Percentiles rank a stretch among this genome's conserved stretches.
phyloP scores from a whole-genome alignment of 257 asterid species.

The Ilex aquifolium region DNA sequence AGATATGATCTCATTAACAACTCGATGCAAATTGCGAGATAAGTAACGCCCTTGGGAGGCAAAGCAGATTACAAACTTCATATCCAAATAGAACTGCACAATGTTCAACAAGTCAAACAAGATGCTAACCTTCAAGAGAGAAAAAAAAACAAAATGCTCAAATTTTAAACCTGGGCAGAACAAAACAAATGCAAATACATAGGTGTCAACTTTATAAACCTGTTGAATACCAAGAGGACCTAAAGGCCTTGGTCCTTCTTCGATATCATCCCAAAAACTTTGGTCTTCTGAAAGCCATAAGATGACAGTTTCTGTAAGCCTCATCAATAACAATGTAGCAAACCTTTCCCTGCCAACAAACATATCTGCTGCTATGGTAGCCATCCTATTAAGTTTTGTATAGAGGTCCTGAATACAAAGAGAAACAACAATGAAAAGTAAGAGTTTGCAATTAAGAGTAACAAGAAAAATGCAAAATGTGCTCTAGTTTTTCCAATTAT shows the following conservation, averaged over 20 bases:
- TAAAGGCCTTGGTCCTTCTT: constrained; percentile 72
- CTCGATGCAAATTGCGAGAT: constrained; percentile 89
- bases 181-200: constrained; percentile 7
- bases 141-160: constrained; percentile 6
- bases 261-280: constrained; percentile 93
- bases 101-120: neutral
- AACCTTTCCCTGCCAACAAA: constrained; percentile 96
- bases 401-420: constrained; percentile 67
- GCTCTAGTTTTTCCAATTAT: too few species aligned
- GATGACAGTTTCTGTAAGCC: constrained; percentile 96
- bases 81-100: constrained; percentile 90
- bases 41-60: constrained; percentile 95
- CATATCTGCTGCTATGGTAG: constrained; percentile 84
- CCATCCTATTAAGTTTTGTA: constrained; percentile 84
- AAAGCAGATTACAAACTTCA: constrained; percentile 90
- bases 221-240: constrained; percentile 90
- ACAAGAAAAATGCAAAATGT: too few species aligned
- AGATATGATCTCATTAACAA: constrained; percentile 68
- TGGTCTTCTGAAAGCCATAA: constrained; percentile 97
- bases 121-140: constrained; percentile 15
- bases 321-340: constrained; percentile 81
- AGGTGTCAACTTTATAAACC: constrained; percentile 41
- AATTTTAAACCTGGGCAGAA: constrained; percentile 6
- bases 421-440: constrained; percentile 11
- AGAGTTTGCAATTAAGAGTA: too few species aligned